Evolutionary conservation across 352 stramenopile genomes (phyloP).

Genomic region (Plasmopara viticola): DNA sequence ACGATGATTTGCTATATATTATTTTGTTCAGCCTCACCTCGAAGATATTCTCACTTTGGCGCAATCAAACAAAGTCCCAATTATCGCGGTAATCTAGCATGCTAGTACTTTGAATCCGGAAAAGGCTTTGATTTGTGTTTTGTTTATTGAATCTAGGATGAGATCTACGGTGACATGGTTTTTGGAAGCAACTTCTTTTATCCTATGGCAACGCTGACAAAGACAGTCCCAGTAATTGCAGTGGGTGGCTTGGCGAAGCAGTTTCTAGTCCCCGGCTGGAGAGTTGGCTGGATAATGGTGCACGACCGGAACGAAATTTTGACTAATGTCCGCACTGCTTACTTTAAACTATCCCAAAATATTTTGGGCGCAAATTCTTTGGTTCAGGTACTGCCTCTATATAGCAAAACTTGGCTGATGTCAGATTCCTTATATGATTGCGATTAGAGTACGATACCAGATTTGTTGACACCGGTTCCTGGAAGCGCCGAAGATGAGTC

Average conservation of each 20-base stretch:
- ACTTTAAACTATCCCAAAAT: constrained; percentile 90
- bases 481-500: constrained; percentile 54
- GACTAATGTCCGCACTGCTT: constrained; percentile 80
- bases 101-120: not conserved
- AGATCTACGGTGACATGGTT: constrained; percentile 84
- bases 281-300: constrained; percentile 93
- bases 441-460: constrained; percentile 65
- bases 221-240: constrained; percentile 73
- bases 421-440: not conserved
- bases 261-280: constrained; percentile 93
- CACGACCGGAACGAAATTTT: constrained; percentile 83
- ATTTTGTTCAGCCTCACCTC: constrained; percentile 38
- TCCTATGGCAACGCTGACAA: constrained; percentile 78
- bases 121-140: not conserved
- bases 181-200: constrained; percentile 71
- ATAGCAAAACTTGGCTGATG: not conserved
- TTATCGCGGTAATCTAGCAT: constrained; percentile 81
- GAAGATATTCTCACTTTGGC: constrained; percentile 68
- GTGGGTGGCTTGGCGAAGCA: constrained; percentile 92
- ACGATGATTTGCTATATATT: not conserved
- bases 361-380: constrained; percentile 89
- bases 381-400: constrained; percentile 39
- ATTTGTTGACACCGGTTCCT: constrained; percentile 63
- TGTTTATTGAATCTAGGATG: constrained; percentile 30
- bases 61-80: constrained; percentile 85